Conservation (phyloP, 2,329 filamentous ascomycete genomes). For the Pseudogymnoascus pannorum region DNA sequence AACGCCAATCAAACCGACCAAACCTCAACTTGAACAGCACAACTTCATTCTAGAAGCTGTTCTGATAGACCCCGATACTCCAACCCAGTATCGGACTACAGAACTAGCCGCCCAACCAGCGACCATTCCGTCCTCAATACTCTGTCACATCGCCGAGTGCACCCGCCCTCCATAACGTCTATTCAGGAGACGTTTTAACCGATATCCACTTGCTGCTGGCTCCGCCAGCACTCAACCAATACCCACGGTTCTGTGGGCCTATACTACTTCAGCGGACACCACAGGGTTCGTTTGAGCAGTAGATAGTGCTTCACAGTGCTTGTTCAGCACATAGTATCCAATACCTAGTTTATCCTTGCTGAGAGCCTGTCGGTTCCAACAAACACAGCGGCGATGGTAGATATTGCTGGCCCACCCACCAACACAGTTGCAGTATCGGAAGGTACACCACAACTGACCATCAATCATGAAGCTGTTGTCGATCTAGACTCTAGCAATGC, state of each 20-base stretch:
- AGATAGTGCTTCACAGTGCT: constrained; percentile 89
- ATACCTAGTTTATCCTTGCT: neutral
- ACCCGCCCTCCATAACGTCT: constrained; percentile 89
- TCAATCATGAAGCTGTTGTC: constrained; percentile 89
- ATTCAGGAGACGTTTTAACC: constrained; percentile 50
- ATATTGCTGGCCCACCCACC: constrained; percentile 69
- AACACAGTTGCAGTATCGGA: constrained; percentile 77
- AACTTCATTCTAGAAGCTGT: constrained; percentile 38
- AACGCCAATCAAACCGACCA: constrained; percentile 50
- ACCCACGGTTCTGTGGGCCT: constrained; percentile 76
- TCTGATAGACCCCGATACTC: constrained; percentile 85
- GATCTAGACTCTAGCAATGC: constrained; percentile 93
- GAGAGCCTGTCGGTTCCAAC: constrained; percentile 7
- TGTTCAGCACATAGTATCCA: constrained; percentile 14
- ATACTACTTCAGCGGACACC: constrained; percentile 91
- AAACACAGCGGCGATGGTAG: constrained; percentile 68
- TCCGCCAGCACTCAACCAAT: constrained; percentile 67
- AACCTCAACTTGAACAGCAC: constrained; percentile 28
- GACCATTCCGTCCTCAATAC: constrained; percentile 84
- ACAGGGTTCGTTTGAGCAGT: constrained; percentile 94
- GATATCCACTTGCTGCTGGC: constrained; percentile 64
- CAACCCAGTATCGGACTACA: constrained; percentile 73
- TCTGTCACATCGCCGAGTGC: constrained; percentile 74
- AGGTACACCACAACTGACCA: constrained; percentile 83
- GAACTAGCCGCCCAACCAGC: constrained; percentile 55